phyloP scores from a whole-genome alignment of 139 green algal species.

The Chlamydomonas urium region DNA sequence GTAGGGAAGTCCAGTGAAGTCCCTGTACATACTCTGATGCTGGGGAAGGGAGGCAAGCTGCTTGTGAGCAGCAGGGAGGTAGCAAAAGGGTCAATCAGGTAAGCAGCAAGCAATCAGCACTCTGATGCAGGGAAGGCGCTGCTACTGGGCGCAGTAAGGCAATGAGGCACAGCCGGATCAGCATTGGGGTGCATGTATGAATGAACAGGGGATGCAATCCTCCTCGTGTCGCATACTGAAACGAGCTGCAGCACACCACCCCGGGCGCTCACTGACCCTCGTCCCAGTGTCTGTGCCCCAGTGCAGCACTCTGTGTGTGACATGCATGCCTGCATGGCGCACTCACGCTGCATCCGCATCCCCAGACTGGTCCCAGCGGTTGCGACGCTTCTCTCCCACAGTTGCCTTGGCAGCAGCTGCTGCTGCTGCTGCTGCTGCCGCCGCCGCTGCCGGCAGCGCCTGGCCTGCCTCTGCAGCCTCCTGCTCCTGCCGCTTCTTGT shows the following conservation, averaged over 20 bases:
- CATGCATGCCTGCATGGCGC: conserved; percentile 3
- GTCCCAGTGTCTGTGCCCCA: background rate
- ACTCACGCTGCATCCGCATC: background rate
- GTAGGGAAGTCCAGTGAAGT: too few species aligned
- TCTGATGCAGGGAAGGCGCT: too few species aligned
- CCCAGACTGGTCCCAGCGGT: conserved; percentile 76
- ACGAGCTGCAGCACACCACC: background rate
- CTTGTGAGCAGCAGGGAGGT: too few species aligned
- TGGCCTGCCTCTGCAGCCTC: conserved; percentile 34
- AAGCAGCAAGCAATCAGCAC: too few species aligned
- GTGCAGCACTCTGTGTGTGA: background rate
- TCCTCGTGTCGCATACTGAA: background rate
- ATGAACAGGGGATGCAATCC: background rate
- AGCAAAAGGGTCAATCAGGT: too few species aligned
- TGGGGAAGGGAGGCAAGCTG: too few species aligned
- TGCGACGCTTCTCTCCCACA: conserved; percentile 61
- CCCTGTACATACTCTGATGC: too few species aligned
- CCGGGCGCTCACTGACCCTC: background rate
- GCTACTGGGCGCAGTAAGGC: too few species aligned
- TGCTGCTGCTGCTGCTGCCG: conserved; percentile 20
- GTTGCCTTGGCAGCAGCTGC: too few species aligned
- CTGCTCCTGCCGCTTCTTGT: conserved; percentile 68
- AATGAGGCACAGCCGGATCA: background rate
- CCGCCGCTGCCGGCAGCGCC: conserved; percentile 16
- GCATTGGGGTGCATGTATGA: background rate